These are phyloP conservation scores for Austroboletus niveus DNA, from an alignment of 1,284 basidiomycete species.

Conservation along the genomic window DNA sequence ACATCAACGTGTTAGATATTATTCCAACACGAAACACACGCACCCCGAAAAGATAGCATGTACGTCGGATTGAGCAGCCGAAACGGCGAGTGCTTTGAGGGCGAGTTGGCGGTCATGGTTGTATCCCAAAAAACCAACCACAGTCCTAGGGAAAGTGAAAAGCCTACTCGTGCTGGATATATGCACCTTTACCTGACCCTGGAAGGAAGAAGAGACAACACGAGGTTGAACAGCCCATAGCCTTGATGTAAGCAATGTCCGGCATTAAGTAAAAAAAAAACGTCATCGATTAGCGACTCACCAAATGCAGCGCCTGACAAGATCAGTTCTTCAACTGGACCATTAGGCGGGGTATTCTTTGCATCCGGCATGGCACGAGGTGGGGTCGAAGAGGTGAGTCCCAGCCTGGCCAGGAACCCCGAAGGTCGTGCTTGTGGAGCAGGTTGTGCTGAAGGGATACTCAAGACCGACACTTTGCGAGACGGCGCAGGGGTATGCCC, in stretches of 20 bases:
- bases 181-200: slow-evolving; percentile 56
- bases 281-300: slow-evolving; percentile 25
- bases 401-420: slow-evolving; percentile 40
- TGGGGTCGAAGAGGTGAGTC: slow-evolving; percentile 20
- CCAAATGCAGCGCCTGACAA: slow-evolving; percentile 74
- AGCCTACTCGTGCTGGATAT: not conserved
- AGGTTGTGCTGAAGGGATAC: slow-evolving; percentile 25
- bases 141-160: slow-evolving; percentile 39
- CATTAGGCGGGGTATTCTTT: slow-evolving; percentile 37
- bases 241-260: slow-evolving; percentile 33
- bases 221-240: slow-evolving; percentile 73
- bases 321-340: slow-evolving; percentile 67
- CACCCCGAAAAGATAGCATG: slow-evolving; percentile 75
- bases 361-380: slow-evolving; percentile 16
- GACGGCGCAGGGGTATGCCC: slow-evolving; percentile 45
- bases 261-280: not conserved
- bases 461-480: slow-evolving; percentile 34
- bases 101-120: slow-evolving; percentile 67
- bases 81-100: slow-evolving; percentile 63
- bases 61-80: slow-evolving; percentile 62
- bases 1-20: not conserved
- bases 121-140: slow-evolving; percentile 74
- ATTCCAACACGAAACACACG: slow-evolving; percentile 13
- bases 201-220: slow-evolving; percentile 71
- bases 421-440: slow-evolving; percentile 24